phyloP scores from a whole-genome alignment of 2,329 filamentous ascomycete species.

The Huntiella decipiens region DNA sequence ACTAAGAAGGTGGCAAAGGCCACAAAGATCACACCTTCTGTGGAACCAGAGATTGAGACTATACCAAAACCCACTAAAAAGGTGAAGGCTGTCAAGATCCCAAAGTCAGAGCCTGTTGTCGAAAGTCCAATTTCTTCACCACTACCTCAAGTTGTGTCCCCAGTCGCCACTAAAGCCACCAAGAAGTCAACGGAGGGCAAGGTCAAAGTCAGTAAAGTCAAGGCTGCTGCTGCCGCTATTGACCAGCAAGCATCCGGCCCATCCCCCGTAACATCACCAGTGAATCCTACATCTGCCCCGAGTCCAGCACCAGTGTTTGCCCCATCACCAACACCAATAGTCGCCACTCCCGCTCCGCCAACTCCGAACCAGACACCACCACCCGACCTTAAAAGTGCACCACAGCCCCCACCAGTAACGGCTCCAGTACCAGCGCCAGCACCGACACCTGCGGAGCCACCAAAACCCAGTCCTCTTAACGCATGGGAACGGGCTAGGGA shows the following conservation, averaged over 20 bases:
- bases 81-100: background rate
- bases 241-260: background rate
- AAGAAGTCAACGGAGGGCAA: conserved; percentile 1
- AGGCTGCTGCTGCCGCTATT: background rate
- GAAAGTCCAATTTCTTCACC: background rate
- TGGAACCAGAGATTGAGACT: conserved; percentile 11
- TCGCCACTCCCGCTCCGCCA: background rate
- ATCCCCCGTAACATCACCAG: too few relatives aligned
- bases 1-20: conserved; percentile 9
- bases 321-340: background rate
- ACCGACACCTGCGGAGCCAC: background rate
- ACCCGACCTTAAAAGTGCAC: too few relatives aligned
- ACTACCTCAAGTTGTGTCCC: background rate
- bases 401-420: background rate
- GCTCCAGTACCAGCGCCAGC: background rate
- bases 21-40: conserved; percentile 11
- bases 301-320: background rate
- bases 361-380: background rate
- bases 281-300: background rate
- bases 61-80: conserved; percentile 1
- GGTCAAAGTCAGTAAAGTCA: conserved; percentile 3
- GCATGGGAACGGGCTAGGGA: conserved; percentile 53
- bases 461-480: conserved; percentile 6
- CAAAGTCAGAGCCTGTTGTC: background rate
- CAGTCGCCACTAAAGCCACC: background rate